Conservation (phyloP, 2,329 filamentous ascomycete species). For the Ascosphaera apis region DNA sequence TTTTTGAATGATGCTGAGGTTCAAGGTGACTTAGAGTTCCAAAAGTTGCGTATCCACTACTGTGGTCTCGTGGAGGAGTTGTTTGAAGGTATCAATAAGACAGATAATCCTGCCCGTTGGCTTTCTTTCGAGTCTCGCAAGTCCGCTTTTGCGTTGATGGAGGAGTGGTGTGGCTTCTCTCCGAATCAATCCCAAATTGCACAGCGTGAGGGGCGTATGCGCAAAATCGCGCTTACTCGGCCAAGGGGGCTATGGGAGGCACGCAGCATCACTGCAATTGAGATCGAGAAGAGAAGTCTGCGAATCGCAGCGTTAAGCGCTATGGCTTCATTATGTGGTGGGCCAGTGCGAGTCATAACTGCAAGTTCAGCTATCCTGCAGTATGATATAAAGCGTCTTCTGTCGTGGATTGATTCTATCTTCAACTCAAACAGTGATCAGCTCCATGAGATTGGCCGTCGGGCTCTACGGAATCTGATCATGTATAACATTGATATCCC, state of each 20-base stretch:
- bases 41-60: slow-evolving; percentile 76
- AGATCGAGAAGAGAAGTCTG: slow-evolving; percentile 88
- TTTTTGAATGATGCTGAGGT: slow-evolving; percentile 91
- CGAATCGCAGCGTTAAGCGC: slow-evolving; percentile 76
- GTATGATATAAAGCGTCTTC: slow-evolving; percentile 80
- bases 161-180: slow-evolving; percentile 97
- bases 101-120: slow-evolving; percentile 70
- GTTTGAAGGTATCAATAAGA: slow-evolving; percentile 74
- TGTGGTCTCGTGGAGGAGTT: slow-evolving; percentile 84
- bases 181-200: slow-evolving; percentile 69
- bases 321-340: slow-evolving; percentile 72
- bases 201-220: slow-evolving; percentile 66
- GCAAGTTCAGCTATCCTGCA: slow-evolving; percentile 71
- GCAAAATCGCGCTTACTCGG: slow-evolving; percentile 60
- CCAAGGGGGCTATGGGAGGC: slow-evolving; percentile 50
- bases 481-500: slow-evolving; percentile 72
- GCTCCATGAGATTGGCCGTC: slow-evolving; percentile 70
- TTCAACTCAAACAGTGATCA: slow-evolving; percentile 82
- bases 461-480: slow-evolving; percentile 74
- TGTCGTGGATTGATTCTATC: slow-evolving; percentile 87
- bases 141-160: slow-evolving; percentile 89
- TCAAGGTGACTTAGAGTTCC: slow-evolving; percentile 84
- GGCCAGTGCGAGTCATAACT: slow-evolving; percentile 64
- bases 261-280: slow-evolving; percentile 64
- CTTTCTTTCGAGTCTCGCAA: slow-evolving; percentile 95